Evolutionary conservation across 2,329 filamentous ascomycete genomes (phyloP).

Genomic region (Phaeosphaeria sp.): DNA sequence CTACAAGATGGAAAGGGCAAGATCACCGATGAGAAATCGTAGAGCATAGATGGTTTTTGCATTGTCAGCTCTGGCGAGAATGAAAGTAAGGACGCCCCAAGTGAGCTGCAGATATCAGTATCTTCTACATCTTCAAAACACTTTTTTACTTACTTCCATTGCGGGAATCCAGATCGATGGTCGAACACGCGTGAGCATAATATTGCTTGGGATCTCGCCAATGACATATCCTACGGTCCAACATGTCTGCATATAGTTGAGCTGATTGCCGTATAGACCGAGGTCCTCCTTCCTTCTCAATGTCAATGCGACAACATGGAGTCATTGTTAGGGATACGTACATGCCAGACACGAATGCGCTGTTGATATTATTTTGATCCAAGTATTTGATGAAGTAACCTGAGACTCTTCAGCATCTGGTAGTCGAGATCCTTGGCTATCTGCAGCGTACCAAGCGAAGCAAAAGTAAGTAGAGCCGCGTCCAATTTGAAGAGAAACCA

Average conservation of each 20-base stretch:
- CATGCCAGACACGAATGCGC: slow-evolving; percentile 41
- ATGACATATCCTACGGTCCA: slow-evolving; percentile 69
- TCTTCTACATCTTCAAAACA: not conserved
- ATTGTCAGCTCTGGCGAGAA: slow-evolving; percentile 49
- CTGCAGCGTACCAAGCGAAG: slow-evolving; percentile 47
- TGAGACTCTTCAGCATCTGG: slow-evolving; percentile 14
- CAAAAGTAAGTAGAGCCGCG: slow-evolving; percentile 57
- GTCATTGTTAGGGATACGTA: slow-evolving; percentile 8
- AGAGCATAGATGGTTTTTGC: slow-evolving; percentile 56
- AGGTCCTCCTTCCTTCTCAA: slow-evolving; percentile 60
- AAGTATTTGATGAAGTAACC: slow-evolving; percentile 61
- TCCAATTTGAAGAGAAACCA: slow-evolving; percentile 59
- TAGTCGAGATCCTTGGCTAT: not conserved
- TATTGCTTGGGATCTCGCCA: slow-evolving; percentile 59
- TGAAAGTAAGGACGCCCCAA: slow-evolving; percentile 60
- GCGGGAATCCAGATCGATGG: slow-evolving; percentile 58
- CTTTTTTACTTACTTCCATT: slow-evolving; percentile 48
- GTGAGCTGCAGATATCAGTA: slow-evolving; percentile 42
- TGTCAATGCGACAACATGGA: slow-evolving; percentile 1
- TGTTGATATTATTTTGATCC: slow-evolving; percentile 52
- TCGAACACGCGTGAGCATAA: slow-evolving; percentile 58
- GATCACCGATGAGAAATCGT: slow-evolving; percentile 56
- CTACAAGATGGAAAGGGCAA: not conserved
- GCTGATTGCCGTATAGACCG: slow-evolving; percentile 59
- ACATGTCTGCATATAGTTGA: slow-evolving; percentile 63